Conservation (phyloP, 2,329 filamentous ascomycete genomes). For the Trichoderma koningii region DNA sequence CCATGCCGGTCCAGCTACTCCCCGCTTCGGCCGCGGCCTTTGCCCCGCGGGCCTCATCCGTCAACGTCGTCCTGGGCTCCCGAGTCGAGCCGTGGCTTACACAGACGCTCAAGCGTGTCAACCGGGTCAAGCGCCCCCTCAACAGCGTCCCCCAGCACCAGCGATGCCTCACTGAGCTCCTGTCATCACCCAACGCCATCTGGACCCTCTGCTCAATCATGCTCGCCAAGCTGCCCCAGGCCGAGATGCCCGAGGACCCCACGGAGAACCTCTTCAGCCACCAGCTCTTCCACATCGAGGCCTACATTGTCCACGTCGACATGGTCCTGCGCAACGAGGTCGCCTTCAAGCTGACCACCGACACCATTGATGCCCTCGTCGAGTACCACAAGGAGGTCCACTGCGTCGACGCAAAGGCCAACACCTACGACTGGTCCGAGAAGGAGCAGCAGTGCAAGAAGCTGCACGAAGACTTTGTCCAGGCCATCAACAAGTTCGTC, state of each 20-base stretch:
- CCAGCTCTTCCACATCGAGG: slow-evolving; percentile 89
- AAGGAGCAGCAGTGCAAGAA: slow-evolving; percentile 97
- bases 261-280: slow-evolving; percentile 90
- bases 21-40: slow-evolving; percentile 96
- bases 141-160: slow-evolving; percentile 97
- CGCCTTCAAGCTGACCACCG: slow-evolving; percentile 93
- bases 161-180: slow-evolving; percentile 89
- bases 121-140: slow-evolving; percentile 91
- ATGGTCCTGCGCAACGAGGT: slow-evolving; percentile 98
- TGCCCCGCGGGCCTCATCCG: slow-evolving; percentile 83
- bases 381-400: slow-evolving; percentile 97
- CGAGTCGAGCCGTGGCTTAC: slow-evolving; percentile 97
- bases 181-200: slow-evolving; percentile 86
- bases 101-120: slow-evolving; percentile 93
- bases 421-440: slow-evolving; percentile 91
- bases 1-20: slow-evolving; percentile 88
- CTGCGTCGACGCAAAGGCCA: slow-evolving; percentile 85
- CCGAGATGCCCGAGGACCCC: slow-evolving; percentile 80
- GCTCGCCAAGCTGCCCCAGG: slow-evolving; percentile 84
- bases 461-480: slow-evolving; percentile 93
- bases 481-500: slow-evolving; percentile 96
- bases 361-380: slow-evolving; percentile 89
- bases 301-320: slow-evolving; percentile 98
- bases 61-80: slow-evolving; percentile 89
- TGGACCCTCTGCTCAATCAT: slow-evolving; percentile 94